These are phyloP conservation scores for Lachnellula arida DNA, from an alignment of 2,329 filamentous ascomycete species.

Conservation along the genomic window DNA sequence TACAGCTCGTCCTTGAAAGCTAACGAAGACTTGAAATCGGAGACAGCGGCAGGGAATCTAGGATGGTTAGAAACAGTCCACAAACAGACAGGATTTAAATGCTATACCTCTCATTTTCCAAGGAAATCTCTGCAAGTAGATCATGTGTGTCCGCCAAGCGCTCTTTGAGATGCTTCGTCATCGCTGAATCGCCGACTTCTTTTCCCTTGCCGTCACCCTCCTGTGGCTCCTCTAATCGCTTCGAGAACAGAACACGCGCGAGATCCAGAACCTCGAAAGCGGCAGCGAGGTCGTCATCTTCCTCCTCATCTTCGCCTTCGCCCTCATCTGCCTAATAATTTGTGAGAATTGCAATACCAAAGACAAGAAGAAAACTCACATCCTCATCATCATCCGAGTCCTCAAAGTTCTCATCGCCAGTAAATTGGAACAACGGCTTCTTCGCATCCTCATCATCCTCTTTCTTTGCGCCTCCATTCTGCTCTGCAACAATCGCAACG, in stretches of 20 bases:
- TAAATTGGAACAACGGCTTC: slow-evolving; percentile 86
- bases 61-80: slow-evolving; percentile 14
- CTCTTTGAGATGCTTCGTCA: slow-evolving; percentile 65
- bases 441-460: slow-evolving; percentile 42
- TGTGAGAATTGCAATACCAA: slow-evolving; percentile 40
- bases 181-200: slow-evolving; percentile 34
- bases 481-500: slow-evolving; percentile 35
- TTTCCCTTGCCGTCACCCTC: slow-evolving; percentile 44
- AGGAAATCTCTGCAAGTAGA: slow-evolving; percentile 89
- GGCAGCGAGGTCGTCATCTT: slow-evolving; percentile 69
- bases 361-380: slow-evolving; percentile 40
- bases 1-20: slow-evolving; percentile 75
- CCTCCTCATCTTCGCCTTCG: slow-evolving; percentile 48
- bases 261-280: slow-evolving; percentile 84
- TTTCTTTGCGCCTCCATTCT: slow-evolving; percentile 30
- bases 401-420: slow-evolving; percentile 89
- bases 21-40: slow-evolving; percentile 74
- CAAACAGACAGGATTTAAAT: background rate
- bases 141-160: slow-evolving; percentile 90
- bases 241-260: slow-evolving; percentile 60
- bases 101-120: slow-evolving; percentile 79
- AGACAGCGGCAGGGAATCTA: slow-evolving; percentile 78
- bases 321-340: slow-evolving; percentile 37
- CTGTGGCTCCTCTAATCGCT: slow-evolving; percentile 48
- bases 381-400: slow-evolving; percentile 71